Evolutionary conservation across 2,329 filamentous ascomycete species (phyloP), one percentile per base, ranked within the genome.

Genomic region (Apiospora hydei): DNA sequence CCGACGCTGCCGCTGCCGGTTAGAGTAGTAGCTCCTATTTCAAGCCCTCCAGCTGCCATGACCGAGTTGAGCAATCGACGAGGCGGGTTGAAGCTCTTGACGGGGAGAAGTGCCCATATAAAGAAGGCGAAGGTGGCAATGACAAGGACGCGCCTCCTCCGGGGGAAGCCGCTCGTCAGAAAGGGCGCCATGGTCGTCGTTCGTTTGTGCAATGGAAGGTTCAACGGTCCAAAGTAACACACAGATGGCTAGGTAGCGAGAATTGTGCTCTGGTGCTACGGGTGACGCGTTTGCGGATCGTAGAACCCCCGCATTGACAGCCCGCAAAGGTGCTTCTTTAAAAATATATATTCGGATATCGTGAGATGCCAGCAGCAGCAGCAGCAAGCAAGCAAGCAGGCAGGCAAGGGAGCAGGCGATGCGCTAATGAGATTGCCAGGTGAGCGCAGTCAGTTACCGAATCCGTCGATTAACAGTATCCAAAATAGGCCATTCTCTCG

Each of bases 71-170:
- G 26, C 41, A 68, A 14, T 30, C 66, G 66, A 4, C 66, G 41
- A 34, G 66, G 66, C n/a, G 41, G 44, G 18, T 68, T 68, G 26
- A 68, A 47, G 66, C 41, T 46, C 41, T 68, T 41, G 13, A 47
- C 47, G 16, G 47, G 68, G 47, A 69, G 47, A 26, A 69, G 68
- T 4, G 68, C 68, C 68, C 68, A 69, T 18, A 69, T 21, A 34
- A 69, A 41, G 68, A 69, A 53, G 34, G 47, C 49, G n/a, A 69
- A 44, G 18, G 41, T 7, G 3, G 47, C 46, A 30, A 44, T 26
- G 21, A 51, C n/a, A n/a, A 69, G n/a, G 47, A 69, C 68, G 34
- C 68, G 46, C 68, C 49, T 51, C 68, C 47, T 53, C 38, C 68
- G 47, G 38, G 46, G 68, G 14, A 53, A 30, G 34, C 57, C 57